Evolutionary conservation across 2,329 filamentous ascomycete genomes (phyloP).

Genomic region (Clarireedia monteithiana): DNA sequence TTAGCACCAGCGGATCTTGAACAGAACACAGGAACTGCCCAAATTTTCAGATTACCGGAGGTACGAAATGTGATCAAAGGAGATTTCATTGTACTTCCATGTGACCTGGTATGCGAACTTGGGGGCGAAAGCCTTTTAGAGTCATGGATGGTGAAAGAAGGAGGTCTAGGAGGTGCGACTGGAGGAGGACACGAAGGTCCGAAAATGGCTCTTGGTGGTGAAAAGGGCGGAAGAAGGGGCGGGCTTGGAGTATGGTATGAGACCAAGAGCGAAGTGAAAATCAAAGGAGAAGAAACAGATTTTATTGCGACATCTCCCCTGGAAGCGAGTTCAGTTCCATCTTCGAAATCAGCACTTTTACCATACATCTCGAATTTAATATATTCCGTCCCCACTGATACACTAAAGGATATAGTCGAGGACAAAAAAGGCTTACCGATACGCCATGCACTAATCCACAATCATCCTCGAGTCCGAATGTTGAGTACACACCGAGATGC

Average conservation of each 20-base stretch:
- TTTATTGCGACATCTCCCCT: constrained; percentile 76
- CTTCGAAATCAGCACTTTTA: constrained; percentile 57
- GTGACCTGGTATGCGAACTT: constrained; percentile 87
- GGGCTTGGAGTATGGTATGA: constrained; percentile 89
- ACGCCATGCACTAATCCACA: constrained; percentile 66
- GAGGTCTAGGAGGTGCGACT: constrained; percentile 56
- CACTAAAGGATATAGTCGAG: constrained; percentile 74
- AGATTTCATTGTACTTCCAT: constrained; percentile 87
- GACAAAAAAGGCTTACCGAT: constrained; percentile 66
- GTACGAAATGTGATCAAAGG: constrained; percentile 69
- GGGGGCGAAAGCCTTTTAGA: constrained; percentile 76
- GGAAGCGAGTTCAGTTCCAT: constrained; percentile 45
- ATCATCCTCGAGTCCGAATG: constrained; percentile 70
- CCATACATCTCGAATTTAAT: constrained; percentile 68
- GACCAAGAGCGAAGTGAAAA: constrained; percentile 65
- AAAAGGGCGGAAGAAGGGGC: constrained; percentile 57
- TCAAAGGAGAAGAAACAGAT: constrained; percentile 89
- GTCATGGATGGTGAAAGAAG: constrained; percentile 84
- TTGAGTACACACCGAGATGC: constrained; percentile 80
- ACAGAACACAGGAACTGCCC: constrained; percentile 80
- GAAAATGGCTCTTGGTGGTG: constrained; percentile 43
- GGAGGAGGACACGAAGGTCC: constrained; percentile 39
- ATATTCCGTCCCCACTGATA: constrained; percentile 83
- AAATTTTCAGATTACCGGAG: constrained; percentile 78
- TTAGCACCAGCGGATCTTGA: constrained; percentile 69